Base-by-base conservation (phyloP, 371 early-diverging fungal species). In the Agmasoma carcini region DNA sequence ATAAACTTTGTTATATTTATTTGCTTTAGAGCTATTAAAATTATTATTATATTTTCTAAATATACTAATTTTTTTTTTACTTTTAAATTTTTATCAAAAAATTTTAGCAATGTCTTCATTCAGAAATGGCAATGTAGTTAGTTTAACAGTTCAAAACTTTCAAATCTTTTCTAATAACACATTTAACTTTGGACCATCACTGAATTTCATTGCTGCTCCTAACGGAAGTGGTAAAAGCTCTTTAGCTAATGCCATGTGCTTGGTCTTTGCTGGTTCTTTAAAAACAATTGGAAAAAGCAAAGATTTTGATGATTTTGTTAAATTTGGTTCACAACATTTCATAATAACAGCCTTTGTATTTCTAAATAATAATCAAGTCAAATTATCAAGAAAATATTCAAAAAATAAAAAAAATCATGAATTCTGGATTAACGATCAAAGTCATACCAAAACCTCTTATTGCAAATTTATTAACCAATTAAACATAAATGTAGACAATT, bases 221-320 rank as follows among this genome's bases (percentile, higher is more conserved):
- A 77, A 77, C 58, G 98, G 98, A 17, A 90, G 94, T 0, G 99
- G 99, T 48, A 98, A 98, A 74, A 85, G 86, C 44, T 86, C 90
- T 0, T 82, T 95, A 30, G 92, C 93, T 0, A 88, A 88, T 71
- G 95, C 93, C 0, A 83, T 98, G 30, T 90, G 87, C 2, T 78
- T 95, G 27, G 90, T 90, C 0, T 81, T 95, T 11, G 91, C 87
- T 23, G 90, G 91, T 5, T 76, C 80, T 36, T 82, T 90, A 9
- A 78, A 81, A 30, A 81, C 85, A 66, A 57, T 77, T 22, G 71
- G 73, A 15, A 74, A 70, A 51, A 23, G 59, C 2, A 66, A 66
- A 41, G 39, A 54, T 20, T 27, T 70, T 3, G 45, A 56, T 45
- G 76, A 74, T 43, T 68, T 61, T 43, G 62, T 76, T 25, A 67